Percentiles rank a stretch among this genome's conserved stretches.
Evolutionary conservation across 2,329 filamentous ascomycete species (phyloP).

Genomic region (Delphinella strobiligena): DNA sequence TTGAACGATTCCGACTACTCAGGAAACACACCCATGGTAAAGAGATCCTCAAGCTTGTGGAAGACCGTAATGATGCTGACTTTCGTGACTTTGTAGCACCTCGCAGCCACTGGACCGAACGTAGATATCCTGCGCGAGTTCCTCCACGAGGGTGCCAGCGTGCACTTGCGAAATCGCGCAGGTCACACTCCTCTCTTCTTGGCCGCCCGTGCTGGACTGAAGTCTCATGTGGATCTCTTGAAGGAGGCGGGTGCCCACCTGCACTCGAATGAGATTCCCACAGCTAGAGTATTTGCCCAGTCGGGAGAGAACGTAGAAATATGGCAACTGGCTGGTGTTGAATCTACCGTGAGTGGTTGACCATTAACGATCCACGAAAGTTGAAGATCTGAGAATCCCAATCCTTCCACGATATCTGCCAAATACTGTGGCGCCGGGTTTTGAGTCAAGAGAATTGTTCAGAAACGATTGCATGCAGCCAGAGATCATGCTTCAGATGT

Average conservation of each 20-base stretch:
- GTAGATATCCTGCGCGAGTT: slow-evolving; percentile 44
- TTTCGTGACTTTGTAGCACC: slow-evolving; percentile 31
- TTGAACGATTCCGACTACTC: slow-evolving; percentile 69
- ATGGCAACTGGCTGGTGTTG: slow-evolving; percentile 8
- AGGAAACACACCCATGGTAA: slow-evolving; percentile 54
- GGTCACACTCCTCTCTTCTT: slow-evolving; percentile 48
- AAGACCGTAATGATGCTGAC: neutral
- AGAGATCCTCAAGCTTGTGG: slow-evolving; percentile 13
- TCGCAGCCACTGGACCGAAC: slow-evolving; percentile 45
- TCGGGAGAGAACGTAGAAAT: slow-evolving; percentile 6
- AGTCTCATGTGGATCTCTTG: slow-evolving; percentile 42
- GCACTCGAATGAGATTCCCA: slow-evolving; percentile 43
- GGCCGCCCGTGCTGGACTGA: slow-evolving; percentile 43
- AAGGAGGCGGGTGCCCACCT: slow-evolving; percentile 47
- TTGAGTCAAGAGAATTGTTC: too few relatives aligned
- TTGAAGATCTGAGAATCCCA: neutral
- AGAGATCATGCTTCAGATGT: too few relatives aligned
- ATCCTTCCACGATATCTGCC: neutral
- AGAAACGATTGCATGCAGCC: too few relatives aligned
- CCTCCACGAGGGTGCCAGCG: slow-evolving; percentile 43
- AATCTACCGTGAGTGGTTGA: neutral
- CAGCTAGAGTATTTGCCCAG: slow-evolving; percentile 33
- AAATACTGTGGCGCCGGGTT: too few relatives aligned
- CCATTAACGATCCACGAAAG: neutral
- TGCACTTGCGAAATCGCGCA: slow-evolving; percentile 46